Evolutionary conservation across 345 rosid genomes (phyloP).

Genomic region (Aquilaria sinensis): DNA sequence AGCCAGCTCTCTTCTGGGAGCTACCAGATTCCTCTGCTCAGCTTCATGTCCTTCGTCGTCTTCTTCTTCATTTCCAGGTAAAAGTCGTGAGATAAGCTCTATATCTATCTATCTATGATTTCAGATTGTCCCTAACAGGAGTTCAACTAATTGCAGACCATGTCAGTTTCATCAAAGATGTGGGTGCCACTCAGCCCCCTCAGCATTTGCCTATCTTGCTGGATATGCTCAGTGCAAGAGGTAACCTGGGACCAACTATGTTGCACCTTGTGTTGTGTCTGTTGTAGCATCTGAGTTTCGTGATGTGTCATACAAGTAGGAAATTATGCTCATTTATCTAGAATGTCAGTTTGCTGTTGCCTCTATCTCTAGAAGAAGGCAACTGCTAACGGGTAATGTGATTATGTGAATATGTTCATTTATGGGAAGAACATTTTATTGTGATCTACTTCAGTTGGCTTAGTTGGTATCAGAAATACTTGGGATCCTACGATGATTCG

Average conservation of each 20-base stretch:
- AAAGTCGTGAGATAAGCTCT: slow-evolving; percentile 5
- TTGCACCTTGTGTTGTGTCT: too few relatives aligned
- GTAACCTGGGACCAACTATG: slow-evolving; percentile 16
- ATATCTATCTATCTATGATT: neutral
- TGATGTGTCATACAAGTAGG: too few relatives aligned
- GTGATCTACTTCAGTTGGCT: too few relatives aligned
- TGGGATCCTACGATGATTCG: too few relatives aligned
- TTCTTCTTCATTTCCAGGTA: slow-evolving; percentile 36
- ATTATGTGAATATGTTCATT: too few relatives aligned
- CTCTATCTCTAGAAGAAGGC: too few relatives aligned
- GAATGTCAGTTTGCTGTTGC: too few relatives aligned
- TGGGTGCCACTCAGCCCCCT: slow-evolving; percentile 65
- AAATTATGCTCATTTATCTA: too few relatives aligned
- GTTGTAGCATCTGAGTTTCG: too few relatives aligned
- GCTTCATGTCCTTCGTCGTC: slow-evolving; percentile 10
- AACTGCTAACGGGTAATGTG: too few relatives aligned
- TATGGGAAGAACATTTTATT: too few relatives aligned
- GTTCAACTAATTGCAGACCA: slow-evolving; percentile 36
- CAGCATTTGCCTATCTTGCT: slow-evolving; percentile 47
- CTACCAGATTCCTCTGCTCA: slow-evolving; percentile 30
- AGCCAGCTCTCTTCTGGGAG: slow-evolving; percentile 23
- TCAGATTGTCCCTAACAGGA: neutral
- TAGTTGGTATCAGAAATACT: too few relatives aligned
- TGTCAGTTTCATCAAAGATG: slow-evolving; percentile 45
- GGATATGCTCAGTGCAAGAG: slow-evolving; percentile 53